Conservation (phyloP, 1,284 basidiomycete genomes). For the Ceratorhiza oryzae-sativae region DNA sequence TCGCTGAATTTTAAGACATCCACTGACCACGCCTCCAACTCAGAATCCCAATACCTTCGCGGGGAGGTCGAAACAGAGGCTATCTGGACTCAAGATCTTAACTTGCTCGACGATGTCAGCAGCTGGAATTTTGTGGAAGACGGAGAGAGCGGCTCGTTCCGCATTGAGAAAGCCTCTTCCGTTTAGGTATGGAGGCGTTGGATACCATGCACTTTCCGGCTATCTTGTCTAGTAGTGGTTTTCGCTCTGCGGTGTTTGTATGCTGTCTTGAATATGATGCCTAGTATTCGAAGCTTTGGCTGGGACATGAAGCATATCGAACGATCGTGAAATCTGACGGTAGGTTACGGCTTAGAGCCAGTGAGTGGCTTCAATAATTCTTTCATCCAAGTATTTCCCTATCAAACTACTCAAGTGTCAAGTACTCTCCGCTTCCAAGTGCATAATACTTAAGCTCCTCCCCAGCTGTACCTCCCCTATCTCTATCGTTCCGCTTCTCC, state of each 20-base stretch:
- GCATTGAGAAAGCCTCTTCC: background rate
- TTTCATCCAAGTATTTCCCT: too few species aligned
- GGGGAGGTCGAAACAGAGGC: constrained; percentile 25
- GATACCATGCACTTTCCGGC: too few species aligned
- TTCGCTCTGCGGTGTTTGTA: too few species aligned
- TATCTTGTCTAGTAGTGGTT: too few species aligned
- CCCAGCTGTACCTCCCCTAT: background rate
- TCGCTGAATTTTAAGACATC: background rate
- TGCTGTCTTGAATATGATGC: too few species aligned
- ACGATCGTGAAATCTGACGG: too few species aligned
- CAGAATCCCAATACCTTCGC: constrained; percentile 2
- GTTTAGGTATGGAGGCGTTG: too few species aligned
- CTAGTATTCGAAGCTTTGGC: too few species aligned
- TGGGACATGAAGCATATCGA: too few species aligned
- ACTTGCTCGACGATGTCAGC: constrained; percentile 22
- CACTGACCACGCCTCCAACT: background rate
- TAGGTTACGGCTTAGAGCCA: too few species aligned
- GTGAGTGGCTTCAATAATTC: too few species aligned
- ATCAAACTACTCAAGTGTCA: background rate
- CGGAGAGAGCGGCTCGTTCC: constrained; percentile 1
- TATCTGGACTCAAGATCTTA: constrained; percentile 22
- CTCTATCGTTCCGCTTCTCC: constrained; percentile 31
- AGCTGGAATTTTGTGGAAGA: constrained; percentile 35
- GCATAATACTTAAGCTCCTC: background rate
- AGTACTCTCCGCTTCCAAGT: constrained; percentile 11